Conservation (phyloP, 164 flowering plant genomes). For the Pachysandra terminalis region DNA sequence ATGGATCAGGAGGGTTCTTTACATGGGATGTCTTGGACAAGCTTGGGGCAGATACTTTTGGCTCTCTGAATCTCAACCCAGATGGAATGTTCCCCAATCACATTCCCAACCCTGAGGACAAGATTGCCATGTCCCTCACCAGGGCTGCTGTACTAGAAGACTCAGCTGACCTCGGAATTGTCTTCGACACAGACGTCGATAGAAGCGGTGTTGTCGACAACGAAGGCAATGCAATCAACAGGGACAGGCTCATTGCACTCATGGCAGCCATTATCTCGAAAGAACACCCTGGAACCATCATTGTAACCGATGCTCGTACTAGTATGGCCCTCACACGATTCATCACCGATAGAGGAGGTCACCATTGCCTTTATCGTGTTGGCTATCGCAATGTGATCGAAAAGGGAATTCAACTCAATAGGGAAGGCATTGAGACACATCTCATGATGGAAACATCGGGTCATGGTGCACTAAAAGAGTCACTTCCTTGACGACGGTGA, state of each 20-base stretch:
- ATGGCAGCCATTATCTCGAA: constrained; percentile 78
- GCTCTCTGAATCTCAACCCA: constrained; percentile 81
- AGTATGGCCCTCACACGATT: constrained; percentile 68
- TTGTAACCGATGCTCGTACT: constrained; percentile 89
- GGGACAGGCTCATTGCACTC: constrained; percentile 83
- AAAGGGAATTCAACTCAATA: constrained; percentile 76
- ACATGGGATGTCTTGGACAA: constrained; percentile 88
- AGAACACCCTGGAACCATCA: constrained; percentile 74
- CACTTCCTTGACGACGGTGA: constrained; percentile 87
- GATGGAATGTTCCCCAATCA: constrained; percentile 98
- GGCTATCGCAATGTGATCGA: constrained; percentile 93
- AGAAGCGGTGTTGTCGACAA: constrained; percentile 90
- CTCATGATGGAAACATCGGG: constrained; percentile 98
- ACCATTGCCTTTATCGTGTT: constrained; percentile 83
- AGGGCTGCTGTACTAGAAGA: constrained; percentile 65
- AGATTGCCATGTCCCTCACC: constrained; percentile 80
- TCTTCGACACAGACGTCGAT: constrained; percentile 92
- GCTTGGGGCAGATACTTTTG: constrained; percentile 91
- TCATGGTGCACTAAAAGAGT: constrained; percentile 87
- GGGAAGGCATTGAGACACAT: constrained; percentile 77
- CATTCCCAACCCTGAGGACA: constrained; percentile 94
- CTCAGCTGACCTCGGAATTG: constrained; percentile 77
- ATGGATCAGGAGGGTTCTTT: constrained; percentile 96
- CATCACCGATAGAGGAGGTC: constrained; percentile 67
- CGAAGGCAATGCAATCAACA: constrained; percentile 74